Conservation (phyloP, 192 early-diverging fungal genomes). For the Gaertneriomyces sp. region DNA sequence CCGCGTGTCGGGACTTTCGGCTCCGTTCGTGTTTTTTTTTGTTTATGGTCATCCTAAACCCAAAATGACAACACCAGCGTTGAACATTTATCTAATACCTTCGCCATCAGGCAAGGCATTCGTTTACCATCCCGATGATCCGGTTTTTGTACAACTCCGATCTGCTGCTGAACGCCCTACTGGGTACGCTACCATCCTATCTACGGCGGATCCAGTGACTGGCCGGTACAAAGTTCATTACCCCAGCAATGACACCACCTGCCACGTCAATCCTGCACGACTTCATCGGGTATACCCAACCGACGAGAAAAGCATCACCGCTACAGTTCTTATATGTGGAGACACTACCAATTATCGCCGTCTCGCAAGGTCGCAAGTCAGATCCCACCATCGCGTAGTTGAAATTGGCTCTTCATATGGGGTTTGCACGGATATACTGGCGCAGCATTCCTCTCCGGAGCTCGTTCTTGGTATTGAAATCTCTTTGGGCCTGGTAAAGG, state of each 20-base stretch:
- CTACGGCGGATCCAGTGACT: neutral
- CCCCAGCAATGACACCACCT: neutral
- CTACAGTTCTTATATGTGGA: constrained; percentile 4
- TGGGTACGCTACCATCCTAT: neutral
- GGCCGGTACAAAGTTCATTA: neutral
- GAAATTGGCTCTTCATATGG: constrained; percentile 23
- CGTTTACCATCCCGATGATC: neutral
- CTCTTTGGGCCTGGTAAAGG: constrained; percentile 10
- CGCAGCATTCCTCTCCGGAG: constrained; percentile 10
- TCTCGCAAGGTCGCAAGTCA: constrained; percentile 11
- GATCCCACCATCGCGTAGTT: neutral
- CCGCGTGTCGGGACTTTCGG: too few relatives aligned
- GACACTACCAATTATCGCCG: constrained; percentile 11
- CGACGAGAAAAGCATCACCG: neutral
- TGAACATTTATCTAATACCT: too few relatives aligned
- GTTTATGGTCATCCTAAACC: too few relatives aligned
- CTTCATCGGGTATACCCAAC: neutral
- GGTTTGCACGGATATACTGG: constrained; percentile 15
- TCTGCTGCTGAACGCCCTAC: neutral
- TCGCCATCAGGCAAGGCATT: too few relatives aligned
- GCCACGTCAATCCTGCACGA: constrained; percentile 1
- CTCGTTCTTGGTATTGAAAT: constrained; percentile 16
- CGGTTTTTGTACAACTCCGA: neutral
- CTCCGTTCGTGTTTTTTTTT: too few relatives aligned
- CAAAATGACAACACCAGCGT: too few relatives aligned